phyloP scores from a whole-genome alignment of 164 flowering plant species.

The Santalum album region DNA sequence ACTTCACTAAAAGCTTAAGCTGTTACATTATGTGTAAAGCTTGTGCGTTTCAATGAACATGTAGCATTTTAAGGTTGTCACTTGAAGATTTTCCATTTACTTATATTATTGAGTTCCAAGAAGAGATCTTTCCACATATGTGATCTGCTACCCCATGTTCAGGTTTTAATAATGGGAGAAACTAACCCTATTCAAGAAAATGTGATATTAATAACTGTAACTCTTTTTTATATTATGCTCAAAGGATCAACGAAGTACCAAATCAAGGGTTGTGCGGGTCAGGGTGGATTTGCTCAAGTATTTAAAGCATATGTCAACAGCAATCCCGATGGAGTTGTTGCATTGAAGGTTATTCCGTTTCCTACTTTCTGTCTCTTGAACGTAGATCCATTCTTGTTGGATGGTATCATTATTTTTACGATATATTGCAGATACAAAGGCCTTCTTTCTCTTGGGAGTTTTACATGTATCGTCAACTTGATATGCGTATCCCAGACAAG shows the following conservation, averaged over 20 bases:
- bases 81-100: too few relatives aligned
- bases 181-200: neutral
- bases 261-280: slow-evolving; percentile 92
- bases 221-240: slow-evolving; percentile 8
- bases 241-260: slow-evolving; percentile 77
- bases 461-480: slow-evolving; percentile 90
- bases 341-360: slow-evolving; percentile 33
- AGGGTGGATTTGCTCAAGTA: slow-evolving; percentile 91
- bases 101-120: too few relatives aligned
- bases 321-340: slow-evolving; percentile 78
- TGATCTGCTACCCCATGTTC: neutral
- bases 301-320: slow-evolving; percentile 59
- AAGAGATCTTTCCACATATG: neutral
- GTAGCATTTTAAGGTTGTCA: too few relatives aligned
- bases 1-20: too few relatives aligned
- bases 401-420: slow-evolving; percentile 1
- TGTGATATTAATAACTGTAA: neutral
- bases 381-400: neutral
- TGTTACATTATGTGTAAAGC: too few relatives aligned
- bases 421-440: slow-evolving; percentile 63
- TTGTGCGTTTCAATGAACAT: too few relatives aligned
- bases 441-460: slow-evolving; percentile 99
- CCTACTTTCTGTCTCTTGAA: neutral
- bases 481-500: slow-evolving; percentile 46
- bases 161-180: neutral